A percentile compares a stretch with the other conserved stretches of the same genome.
Evolutionary conservation across 2,329 filamentous ascomycete species (phyloP).

Genomic region (Chaetothyriales sp.): DNA sequence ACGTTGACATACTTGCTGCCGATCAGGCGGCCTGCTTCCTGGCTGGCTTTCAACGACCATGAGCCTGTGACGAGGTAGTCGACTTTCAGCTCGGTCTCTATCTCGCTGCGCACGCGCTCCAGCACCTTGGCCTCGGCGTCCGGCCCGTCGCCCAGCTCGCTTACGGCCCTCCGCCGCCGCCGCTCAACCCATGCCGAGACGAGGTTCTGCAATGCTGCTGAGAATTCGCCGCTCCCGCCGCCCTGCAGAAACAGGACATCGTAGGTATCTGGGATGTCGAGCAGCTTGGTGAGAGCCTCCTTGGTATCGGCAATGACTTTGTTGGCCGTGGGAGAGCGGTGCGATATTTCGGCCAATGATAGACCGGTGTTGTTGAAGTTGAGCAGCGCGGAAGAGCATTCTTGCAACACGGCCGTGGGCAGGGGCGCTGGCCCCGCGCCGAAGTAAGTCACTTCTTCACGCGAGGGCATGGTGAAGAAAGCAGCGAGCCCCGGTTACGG

Average conservation of each 20-base stretch:
- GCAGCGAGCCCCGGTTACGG: too few species aligned
- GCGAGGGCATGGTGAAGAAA: constrained; percentile 46
- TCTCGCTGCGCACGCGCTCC: constrained; percentile 48
- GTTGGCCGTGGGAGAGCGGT: constrained; percentile 66
- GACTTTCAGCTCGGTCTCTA: constrained; percentile 59
- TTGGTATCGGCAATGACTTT: constrained; percentile 70
- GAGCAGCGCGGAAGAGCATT: constrained; percentile 60
- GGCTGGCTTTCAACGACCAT: constrained; percentile 79
- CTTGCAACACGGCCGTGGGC: constrained; percentile 66
- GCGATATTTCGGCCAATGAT: constrained; percentile 78
- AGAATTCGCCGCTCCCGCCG: constrained; percentile 76
- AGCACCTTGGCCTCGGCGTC: constrained; percentile 31
- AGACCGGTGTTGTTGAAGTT: constrained; percentile 72
- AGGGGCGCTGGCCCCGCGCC: constrained; percentile 81
- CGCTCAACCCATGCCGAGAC: constrained; percentile 68
- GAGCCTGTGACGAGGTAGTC: constrained; percentile 86
- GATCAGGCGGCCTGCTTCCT: constrained; percentile 66
- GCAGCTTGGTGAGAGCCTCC: constrained; percentile 54
- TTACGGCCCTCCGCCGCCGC: constrained; percentile 46
- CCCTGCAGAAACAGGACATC: constrained; percentile 80
- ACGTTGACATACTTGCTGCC: constrained; percentile 67
- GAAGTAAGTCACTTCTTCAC: constrained; percentile 70
- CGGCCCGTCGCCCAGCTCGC: constrained; percentile 30
- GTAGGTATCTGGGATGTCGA: constrained; percentile 76
- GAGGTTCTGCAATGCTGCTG: constrained; percentile 70